Evolutionary conservation across 2,329 filamentous ascomycete genomes (phyloP).

Genomic region (Lachnellula arida): DNA sequence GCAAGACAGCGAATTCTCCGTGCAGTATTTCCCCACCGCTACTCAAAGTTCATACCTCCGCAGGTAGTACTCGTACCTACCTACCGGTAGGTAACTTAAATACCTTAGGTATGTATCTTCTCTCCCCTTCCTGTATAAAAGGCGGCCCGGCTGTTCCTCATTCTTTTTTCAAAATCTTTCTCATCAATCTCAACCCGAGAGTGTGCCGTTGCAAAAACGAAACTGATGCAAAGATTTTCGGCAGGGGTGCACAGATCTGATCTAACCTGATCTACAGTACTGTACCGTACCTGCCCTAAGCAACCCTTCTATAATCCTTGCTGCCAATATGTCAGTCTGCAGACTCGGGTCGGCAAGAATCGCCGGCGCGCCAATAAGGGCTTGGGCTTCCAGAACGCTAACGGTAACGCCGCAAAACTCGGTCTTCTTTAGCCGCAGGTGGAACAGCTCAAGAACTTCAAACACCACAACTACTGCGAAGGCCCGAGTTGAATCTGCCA

Average conservation of each 20-base stretch:
- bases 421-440: not conserved
- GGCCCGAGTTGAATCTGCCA: not conserved
- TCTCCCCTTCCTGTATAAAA: not conserved
- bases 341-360: conserved; percentile 12
- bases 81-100: no score
- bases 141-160: not conserved
- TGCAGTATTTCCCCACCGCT: no score
- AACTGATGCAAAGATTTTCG: not conserved
- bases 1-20: no score
- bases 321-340: conserved; percentile 12
- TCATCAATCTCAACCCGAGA: not conserved
- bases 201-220: no score
- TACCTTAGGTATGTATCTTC: not conserved
- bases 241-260: conserved; percentile 2
- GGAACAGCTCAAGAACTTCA: conserved; percentile 13
- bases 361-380: conserved; percentile 5
- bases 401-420: not conserved
- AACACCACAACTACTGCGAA: not conserved
- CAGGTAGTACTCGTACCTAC: no score
- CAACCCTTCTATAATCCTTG: not conserved
- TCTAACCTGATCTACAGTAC: conserved; percentile 1
- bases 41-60: no score
- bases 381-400: conserved; percentile 14
- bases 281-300: not conserved
- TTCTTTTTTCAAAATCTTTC: not conserved